Evolutionary conservation across 352 stramenopile genomes (phyloP).

Genomic region (Thraustochytrium sp.): DNA sequence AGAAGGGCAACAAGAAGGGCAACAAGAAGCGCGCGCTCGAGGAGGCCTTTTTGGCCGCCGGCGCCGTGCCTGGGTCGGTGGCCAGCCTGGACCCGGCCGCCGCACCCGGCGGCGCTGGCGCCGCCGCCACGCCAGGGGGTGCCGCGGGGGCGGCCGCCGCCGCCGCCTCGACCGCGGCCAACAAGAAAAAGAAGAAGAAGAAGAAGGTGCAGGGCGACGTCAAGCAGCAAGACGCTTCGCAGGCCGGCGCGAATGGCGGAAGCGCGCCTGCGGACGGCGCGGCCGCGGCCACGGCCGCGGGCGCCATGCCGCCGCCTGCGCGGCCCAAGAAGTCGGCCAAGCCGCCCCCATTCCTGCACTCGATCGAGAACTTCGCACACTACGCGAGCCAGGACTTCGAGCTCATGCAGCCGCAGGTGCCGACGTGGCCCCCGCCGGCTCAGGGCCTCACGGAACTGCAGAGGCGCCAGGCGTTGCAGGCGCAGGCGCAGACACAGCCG

Average conservation of each 20-base stretch:
- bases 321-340: background rate
- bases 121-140: background rate
- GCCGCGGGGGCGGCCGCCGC: background rate
- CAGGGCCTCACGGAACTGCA: background rate
- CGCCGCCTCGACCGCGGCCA: background rate
- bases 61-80: background rate
- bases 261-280: background rate
- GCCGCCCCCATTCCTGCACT: background rate
- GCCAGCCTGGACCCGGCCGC: too few species aligned
- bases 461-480: background rate
- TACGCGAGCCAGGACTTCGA: constrained; percentile 4
- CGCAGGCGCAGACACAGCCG: background rate
- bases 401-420: background rate
- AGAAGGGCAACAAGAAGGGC: background rate
- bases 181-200: background rate
- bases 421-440: background rate
- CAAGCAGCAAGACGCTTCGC: too few species aligned
- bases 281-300: background rate
- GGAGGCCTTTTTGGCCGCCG: background rate
- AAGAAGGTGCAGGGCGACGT: background rate
- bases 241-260: background rate
- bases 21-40: constrained; percentile 6
- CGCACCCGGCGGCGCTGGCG: too few species aligned
- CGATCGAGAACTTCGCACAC: background rate
- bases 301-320: background rate